A percentile compares a stretch with the other conserved stretches of the same genome.
Evolutionary conservation across 306 rosid species (phyloP).

Genomic region (Luffa aegyptiaca): DNA sequence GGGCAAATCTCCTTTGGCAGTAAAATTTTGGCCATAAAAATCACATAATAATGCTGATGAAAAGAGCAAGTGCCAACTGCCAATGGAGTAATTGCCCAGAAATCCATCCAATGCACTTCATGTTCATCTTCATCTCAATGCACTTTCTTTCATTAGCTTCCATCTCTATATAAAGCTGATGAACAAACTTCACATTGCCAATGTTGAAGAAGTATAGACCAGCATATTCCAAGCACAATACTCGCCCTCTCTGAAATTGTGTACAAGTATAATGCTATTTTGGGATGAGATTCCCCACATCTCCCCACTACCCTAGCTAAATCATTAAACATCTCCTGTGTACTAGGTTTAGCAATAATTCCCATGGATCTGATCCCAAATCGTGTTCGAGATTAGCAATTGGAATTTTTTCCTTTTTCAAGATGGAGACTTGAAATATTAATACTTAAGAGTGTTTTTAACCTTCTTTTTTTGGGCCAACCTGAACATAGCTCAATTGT

Average conservation of each 20-base stretch:
- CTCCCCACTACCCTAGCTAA: background rate
- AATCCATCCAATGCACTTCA: constrained; percentile 30
- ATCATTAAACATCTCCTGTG: background rate
- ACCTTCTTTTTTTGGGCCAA: too few relatives aligned
- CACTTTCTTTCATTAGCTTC: background rate
- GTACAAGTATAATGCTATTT: background rate
- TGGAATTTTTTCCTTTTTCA: background rate
- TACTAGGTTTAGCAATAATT: constrained; percentile 4
- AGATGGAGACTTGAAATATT: background rate
- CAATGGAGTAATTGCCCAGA: constrained; percentile 55
- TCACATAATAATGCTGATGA: too few relatives aligned
- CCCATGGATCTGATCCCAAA: background rate
- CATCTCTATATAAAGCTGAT: constrained; percentile 14
- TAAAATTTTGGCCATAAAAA: constrained; percentile 6
- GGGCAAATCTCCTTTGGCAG: constrained; percentile 82
- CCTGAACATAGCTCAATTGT: too few relatives aligned
- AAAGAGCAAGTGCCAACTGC: constrained; percentile 19
- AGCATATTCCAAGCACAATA: constrained; percentile 6
- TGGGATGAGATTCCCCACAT: background rate
- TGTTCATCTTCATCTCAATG: background rate
- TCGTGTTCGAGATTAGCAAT: background rate
- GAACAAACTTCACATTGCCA: background rate
- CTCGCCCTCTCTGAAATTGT: background rate
- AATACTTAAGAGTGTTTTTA: too few relatives aligned
- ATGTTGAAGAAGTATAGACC: background rate